A percentile compares a stretch with the other conserved stretches of the same genome.
phyloP scores from a whole-genome alignment of 371 early-diverging fungal genomes.

The Mucor mucedo region DNA sequence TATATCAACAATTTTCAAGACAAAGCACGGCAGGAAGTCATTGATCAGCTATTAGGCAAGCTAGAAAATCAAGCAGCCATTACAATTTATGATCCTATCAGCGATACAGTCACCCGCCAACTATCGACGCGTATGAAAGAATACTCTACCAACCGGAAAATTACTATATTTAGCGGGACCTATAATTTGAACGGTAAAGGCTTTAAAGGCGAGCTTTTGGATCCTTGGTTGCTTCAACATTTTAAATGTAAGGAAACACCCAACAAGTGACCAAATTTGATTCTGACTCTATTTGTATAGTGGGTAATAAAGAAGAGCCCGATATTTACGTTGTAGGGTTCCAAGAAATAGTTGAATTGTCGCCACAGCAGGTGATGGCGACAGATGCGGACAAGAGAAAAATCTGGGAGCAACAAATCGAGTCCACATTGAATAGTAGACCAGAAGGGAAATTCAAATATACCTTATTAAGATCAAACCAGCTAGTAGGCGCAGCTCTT shows the following conservation, averaged over 20 bases:
- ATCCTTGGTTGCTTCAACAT: slow-evolving; percentile 71
- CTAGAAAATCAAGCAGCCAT: slow-evolving; percentile 59
- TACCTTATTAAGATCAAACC: slow-evolving; percentile 79
- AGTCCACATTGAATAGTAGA: slow-evolving; percentile 57
- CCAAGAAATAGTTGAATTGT: slow-evolving; percentile 95
- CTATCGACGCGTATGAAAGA: slow-evolving; percentile 58
- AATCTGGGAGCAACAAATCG: slow-evolving; percentile 73
- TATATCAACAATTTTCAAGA: slow-evolving; percentile 94
- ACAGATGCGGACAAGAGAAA: slow-evolving; percentile 73
- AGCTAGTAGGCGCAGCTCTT: slow-evolving; percentile 88
- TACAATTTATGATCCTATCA: slow-evolving; percentile 65
- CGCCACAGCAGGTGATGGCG: slow-evolving; percentile 80
- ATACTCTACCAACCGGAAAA: slow-evolving; percentile 55
- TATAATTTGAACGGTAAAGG: slow-evolving; percentile 90
- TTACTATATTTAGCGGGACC: slow-evolving; percentile 81
- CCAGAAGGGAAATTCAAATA: slow-evolving; percentile 56
- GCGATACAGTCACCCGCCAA: slow-evolving; percentile 60
- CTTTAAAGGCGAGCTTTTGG: slow-evolving; percentile 68
- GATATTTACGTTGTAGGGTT: slow-evolving; percentile 89
- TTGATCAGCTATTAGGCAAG: slow-evolving; percentile 83
- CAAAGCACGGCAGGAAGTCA: slow-evolving; percentile 87
- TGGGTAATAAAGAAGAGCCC: slow-evolving; percentile 56
- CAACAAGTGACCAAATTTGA: not conserved
- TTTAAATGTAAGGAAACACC: slow-evolving; percentile 38
- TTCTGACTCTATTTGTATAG: slow-evolving; percentile 14